Evolutionary conservation across 257 asterid species (phyloP).

Genomic region (Craterostigma plantagineum): DNA sequence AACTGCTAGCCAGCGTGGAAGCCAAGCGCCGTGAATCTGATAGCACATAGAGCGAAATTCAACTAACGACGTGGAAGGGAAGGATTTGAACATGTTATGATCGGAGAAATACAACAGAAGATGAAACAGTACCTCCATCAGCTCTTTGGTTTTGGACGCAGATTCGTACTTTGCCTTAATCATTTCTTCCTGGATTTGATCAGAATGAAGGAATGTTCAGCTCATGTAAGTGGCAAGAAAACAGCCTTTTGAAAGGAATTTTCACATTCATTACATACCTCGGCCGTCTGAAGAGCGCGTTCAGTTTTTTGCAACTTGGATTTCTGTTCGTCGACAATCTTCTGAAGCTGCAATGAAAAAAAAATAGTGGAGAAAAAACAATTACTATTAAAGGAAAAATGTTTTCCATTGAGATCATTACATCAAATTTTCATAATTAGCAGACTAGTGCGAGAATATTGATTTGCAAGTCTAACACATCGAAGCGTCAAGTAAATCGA

Average conservation of each 20-base stretch:
- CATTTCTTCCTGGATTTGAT: slow-evolving; percentile 59
- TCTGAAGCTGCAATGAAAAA: slow-evolving; percentile 41
- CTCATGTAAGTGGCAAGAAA: slow-evolving; percentile 2
- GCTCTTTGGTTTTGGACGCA: slow-evolving; percentile 37
- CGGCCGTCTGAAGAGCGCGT: slow-evolving; percentile 86
- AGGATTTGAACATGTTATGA: not conserved
- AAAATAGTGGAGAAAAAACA: not conserved
- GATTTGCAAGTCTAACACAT: no score
- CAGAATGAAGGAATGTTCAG: slow-evolving; percentile 5
- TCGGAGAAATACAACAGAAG: not conserved
- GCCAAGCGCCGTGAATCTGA: slow-evolving; percentile 75
- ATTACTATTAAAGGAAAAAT: no score
- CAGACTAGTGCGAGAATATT: not conserved
- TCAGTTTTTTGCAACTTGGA: slow-evolving; percentile 65
- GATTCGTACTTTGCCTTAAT: slow-evolving; percentile 68
- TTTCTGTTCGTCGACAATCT: slow-evolving; percentile 40
- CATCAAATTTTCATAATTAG: not conserved
- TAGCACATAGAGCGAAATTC: slow-evolving; percentile 8
- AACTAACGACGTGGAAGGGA: not conserved
- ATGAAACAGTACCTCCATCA: slow-evolving; percentile 38
- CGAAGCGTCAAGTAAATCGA: not conserved
- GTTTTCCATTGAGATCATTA: not conserved
- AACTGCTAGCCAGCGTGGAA: slow-evolving; percentile 77
- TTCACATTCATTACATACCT: slow-evolving; percentile 27
- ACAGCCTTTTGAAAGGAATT: slow-evolving; percentile 4